phyloP scores from a whole-genome alignment of 352 stramenopile genomes.

The Pythium myriotylum region DNA sequence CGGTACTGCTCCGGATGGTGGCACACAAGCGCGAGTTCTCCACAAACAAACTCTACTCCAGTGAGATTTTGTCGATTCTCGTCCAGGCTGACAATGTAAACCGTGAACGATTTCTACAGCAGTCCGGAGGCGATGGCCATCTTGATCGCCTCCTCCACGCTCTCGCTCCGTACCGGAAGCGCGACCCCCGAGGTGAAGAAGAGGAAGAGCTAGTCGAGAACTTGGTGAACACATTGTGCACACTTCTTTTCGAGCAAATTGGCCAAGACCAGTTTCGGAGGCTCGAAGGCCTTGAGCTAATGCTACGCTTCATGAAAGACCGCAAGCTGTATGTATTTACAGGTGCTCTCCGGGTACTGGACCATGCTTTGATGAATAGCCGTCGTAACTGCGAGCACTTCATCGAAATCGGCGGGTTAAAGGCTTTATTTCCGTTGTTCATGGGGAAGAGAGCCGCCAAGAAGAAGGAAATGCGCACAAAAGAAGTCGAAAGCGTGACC shows the following conservation, averaged over 20 bases:
- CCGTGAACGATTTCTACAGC: slow-evolving; percentile 30
- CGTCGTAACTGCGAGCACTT: slow-evolving; percentile 48
- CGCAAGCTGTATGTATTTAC: slow-evolving; percentile 70
- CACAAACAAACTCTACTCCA: slow-evolving; percentile 61
- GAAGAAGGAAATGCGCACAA: slow-evolving; percentile 33
- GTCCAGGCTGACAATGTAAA: slow-evolving; percentile 44
- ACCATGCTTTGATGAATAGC: slow-evolving; percentile 40
- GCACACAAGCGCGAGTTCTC: slow-evolving; percentile 31
- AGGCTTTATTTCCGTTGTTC: slow-evolving; percentile 49
- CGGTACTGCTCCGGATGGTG: slow-evolving; percentile 24
- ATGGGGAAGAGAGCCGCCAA: slow-evolving; percentile 43
- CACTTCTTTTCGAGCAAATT: slow-evolving; percentile 46
- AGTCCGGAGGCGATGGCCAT: slow-evolving; percentile 40
- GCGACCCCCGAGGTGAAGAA: slow-evolving; percentile 49
- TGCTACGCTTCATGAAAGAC: slow-evolving; percentile 91
- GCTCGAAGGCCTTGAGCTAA: slow-evolving; percentile 90
- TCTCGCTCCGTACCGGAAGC: slow-evolving; percentile 75
- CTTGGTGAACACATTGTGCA: slow-evolving; percentile 73
- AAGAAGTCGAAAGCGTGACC: slow-evolving; percentile 67
- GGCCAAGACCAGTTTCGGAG: slow-evolving; percentile 39
- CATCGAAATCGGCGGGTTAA: slow-evolving; percentile 51
- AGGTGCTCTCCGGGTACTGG: slow-evolving; percentile 38
- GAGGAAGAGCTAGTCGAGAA: slow-evolving; percentile 93
- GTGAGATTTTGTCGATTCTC: slow-evolving; percentile 71
- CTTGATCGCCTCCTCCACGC: slow-evolving; percentile 87